Conservation (phyloP, 1,139 yeast species). For the Diutina pseudorugosa region DNA sequence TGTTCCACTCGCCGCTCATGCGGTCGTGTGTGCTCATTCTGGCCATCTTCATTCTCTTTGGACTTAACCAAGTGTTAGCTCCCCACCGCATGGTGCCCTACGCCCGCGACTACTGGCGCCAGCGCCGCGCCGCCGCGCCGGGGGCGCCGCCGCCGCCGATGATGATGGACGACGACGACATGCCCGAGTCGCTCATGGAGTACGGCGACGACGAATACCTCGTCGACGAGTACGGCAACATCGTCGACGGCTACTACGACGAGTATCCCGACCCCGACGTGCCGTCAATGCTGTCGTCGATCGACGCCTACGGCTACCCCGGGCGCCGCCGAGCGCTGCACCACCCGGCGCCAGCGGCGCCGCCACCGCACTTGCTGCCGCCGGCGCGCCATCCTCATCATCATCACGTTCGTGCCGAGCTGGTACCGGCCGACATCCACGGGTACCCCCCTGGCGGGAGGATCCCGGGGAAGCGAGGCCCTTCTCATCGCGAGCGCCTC, state of each 20-base stretch:
- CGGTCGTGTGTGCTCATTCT: background rate
- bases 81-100: conserved; percentile 1
- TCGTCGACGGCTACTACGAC: conserved; percentile 1
- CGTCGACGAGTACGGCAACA: conserved; percentile 1
- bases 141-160: conserved; percentile 4
- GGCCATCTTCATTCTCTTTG: background rate
- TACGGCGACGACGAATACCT: conserved; percentile 4
- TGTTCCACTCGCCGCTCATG: conserved; percentile 1
- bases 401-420: background rate
- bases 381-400: background rate
- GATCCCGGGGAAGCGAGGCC: background rate
- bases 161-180: conserved; percentile 7
- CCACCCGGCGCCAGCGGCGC: background rate
- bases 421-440: background rate
- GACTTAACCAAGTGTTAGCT: background rate
- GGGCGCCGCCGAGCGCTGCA: background rate
- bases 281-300: background rate
- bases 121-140: background rate
- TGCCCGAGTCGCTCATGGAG: conserved; percentile 7
- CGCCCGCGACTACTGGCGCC: background rate
- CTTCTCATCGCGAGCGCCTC: background rate
- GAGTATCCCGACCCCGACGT: conserved; percentile 1
- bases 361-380: background rate
- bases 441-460: background rate
- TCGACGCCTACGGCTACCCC: background rate